Percentiles rank a stretch among this genome's conserved stretches.
Evolutionary conservation across 2,329 filamentous ascomycete species (phyloP).

Genomic region (Mollisia scopiformis): DNA sequence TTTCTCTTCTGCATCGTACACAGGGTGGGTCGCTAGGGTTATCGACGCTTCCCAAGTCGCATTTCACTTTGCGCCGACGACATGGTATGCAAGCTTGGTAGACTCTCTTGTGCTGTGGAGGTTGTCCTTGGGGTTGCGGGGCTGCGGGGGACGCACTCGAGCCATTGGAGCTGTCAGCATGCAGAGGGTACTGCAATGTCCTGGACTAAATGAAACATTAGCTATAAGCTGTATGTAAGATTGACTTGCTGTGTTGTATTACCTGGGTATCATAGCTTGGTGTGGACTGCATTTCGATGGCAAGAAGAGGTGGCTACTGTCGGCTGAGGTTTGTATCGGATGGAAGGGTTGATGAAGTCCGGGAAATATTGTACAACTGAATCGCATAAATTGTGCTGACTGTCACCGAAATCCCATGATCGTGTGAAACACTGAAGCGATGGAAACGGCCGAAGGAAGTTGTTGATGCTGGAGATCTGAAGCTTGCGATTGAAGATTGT

Average conservation of each 20-base stretch:
- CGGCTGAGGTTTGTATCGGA: slow-evolving; percentile 1
- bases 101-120: slow-evolving; percentile 39
- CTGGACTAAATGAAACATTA: slow-evolving; percentile 21
- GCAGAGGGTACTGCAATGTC: slow-evolving; percentile 21
- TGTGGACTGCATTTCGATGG: not conserved
- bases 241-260: not conserved
- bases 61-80: slow-evolving; percentile 57
- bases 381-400: not conserved
- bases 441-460: not conserved
- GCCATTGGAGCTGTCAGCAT: slow-evolving; percentile 22
- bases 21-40: slow-evolving; percentile 94
- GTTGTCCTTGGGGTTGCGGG: slow-evolving; percentile 17
- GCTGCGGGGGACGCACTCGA: slow-evolving; percentile 19
- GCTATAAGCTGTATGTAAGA: not conserved
- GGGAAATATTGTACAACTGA: not conserved
- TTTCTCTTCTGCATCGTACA: slow-evolving; percentile 89
- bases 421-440: not conserved
- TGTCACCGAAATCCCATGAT: not conserved
- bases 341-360: not conserved
- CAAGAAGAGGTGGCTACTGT: slow-evolving; percentile 1
- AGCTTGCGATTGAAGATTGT: not conserved
- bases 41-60: slow-evolving; percentile 75
- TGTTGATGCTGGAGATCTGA: not conserved
- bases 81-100: slow-evolving; percentile 54
- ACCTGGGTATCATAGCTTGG: slow-evolving; percentile 2